Percentiles rank a stretch among this genome's conserved stretches.
Evolutionary conservation across 805 yeast species (phyloP).

Genomic region (Torulaspora delbrueckii): DNA sequence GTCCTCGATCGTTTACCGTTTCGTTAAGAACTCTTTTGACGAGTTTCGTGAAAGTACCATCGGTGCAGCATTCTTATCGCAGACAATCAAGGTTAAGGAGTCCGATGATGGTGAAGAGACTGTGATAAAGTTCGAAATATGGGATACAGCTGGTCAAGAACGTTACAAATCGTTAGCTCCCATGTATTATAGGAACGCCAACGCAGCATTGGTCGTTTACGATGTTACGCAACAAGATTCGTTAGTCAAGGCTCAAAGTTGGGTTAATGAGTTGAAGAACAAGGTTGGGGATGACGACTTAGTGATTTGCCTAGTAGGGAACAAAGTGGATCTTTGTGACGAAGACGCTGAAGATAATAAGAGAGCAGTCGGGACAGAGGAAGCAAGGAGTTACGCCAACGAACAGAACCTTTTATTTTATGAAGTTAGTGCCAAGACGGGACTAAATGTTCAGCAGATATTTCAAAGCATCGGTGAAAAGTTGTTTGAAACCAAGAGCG

Average conservation of each 20-base stretch:
- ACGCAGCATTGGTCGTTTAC: conserved; percentile 82
- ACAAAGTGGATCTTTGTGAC: conserved; percentile 61
- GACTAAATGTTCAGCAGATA: conserved; percentile 44
- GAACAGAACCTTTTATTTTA: conserved; percentile 47
- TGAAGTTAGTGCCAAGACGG: conserved; percentile 59
- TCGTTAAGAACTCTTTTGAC: conserved; percentile 69
- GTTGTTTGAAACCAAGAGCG: conserved; percentile 32
- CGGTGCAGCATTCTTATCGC: conserved; percentile 97
- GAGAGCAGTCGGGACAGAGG: conserved; percentile 42
- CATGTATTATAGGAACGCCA: conserved; percentile 75
- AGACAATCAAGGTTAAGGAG: conserved; percentile 46
- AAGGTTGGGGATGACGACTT: conserved; percentile 69
- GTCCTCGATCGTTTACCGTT: conserved; percentile 74
- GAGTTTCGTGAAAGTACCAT: conserved; percentile 83
- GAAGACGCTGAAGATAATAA: conserved; percentile 49
- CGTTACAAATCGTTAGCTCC: conserved; percentile 79
- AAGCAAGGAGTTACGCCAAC: conserved; percentile 51
- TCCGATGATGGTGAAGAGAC: conserved; percentile 22
- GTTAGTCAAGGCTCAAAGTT: conserved; percentile 70
- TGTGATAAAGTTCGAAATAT: conserved; percentile 55
- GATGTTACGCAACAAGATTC: conserved; percentile 72
- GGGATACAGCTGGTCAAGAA: conserved; percentile 98
- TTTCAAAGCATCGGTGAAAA: conserved; percentile 49
- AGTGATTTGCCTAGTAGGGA: conserved; percentile 83
- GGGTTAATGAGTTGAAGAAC: conserved; percentile 88